Base-by-base conservation (phyloP, 495 filamentous ascomycete species). In the Podospora didyma region DNA sequence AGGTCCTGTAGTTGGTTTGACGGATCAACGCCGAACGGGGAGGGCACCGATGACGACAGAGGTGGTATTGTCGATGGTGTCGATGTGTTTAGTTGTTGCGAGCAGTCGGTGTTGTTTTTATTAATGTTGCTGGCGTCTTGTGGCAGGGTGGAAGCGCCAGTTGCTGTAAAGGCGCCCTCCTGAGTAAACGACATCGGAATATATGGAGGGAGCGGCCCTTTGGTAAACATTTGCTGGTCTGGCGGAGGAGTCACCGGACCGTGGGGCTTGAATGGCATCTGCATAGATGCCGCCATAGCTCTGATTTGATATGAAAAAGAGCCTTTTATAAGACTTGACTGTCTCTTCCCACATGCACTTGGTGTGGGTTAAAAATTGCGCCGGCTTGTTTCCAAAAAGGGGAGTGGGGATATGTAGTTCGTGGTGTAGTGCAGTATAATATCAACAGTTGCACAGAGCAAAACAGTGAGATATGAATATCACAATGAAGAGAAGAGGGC, bases 211-310 rank as follows among this genome's bases (percentile, higher is more conserved):
- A 60, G 35, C 11, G 48, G 21, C 20, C 54, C 56, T 14, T 64
- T 64, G 54, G 35, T 48, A 44, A 70, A 68, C 56, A 61, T 55
- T 11, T 62, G 62, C 21, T 69, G 58, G 6, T 71, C 68, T 17
- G 68, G 66, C 5, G 66, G 64, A 49, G 64, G 68, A 0, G 66
- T 71, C 26, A 61, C 56, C 5, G 68, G 66, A 2, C 62, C 60
- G 12, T 65, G 66, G 48, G 60, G 28, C 34, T 62, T 60, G 31
- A 64, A 68, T 17, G 62, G 59, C 7, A 58, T 34, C 23, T 66
- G 64, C 42, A 64, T 60, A 9, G 66, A 60, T 22, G 68, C 46
- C 31, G 66, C 58, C 64, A 69, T 69, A 53, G 24, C 17, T 39
- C 3, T 22, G 22, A 34, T 41, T 21, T 35, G 24, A 35, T 24